phyloP scores from a whole-genome alignment of 768 basidiomycete species.

The Tubosaeta sp. region DNA sequence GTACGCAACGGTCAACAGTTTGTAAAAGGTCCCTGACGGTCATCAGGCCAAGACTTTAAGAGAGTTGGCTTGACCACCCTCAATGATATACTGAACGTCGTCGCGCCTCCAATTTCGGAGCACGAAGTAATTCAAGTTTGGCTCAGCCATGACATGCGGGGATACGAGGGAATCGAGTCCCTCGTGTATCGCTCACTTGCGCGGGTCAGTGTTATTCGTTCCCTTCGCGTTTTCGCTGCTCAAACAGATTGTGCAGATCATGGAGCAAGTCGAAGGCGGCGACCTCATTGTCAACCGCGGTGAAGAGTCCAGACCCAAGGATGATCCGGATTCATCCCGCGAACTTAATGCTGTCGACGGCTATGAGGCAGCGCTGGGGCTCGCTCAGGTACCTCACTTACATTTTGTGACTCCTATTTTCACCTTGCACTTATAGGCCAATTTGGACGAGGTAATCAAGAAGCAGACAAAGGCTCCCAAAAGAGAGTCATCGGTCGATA shows the following conservation, averaged over 20 bases:
- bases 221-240: background rate
- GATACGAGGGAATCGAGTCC: conserved; percentile 92
- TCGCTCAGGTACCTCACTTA: conserved; percentile 62
- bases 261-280: conserved; percentile 94
- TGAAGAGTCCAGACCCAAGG: conserved; percentile 69
- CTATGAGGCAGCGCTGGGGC: conserved; percentile 77
- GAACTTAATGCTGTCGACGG: conserved; percentile 83
- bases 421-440: conserved; percentile 49
- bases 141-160: conserved; percentile 94
- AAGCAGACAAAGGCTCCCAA: conserved; percentile 41
- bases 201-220: conserved; percentile 48
- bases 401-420: background rate
- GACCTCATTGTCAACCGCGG: conserved; percentile 86
- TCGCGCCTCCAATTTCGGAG: conserved; percentile 97
- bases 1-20: conserved; percentile 42
- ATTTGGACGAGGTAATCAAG: conserved; percentile 72
- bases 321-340: conserved; percentile 42
- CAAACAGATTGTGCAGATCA: conserved; percentile 47
- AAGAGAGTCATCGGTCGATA: conserved; percentile 34
- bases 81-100: conserved; percentile 89
- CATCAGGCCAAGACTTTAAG: conserved; percentile 82
- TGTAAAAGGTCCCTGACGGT: background rate
- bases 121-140: conserved; percentile 97
- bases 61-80: conserved; percentile 84
- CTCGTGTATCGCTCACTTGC: conserved; percentile 88